Percentiles rank a stretch among this genome's conserved stretches.
These are phyloP conservation scores for Rhodotorula babjevae DNA, from an alignment of 768 basidiomycete genomes.

Conservation along the genomic window DNA sequence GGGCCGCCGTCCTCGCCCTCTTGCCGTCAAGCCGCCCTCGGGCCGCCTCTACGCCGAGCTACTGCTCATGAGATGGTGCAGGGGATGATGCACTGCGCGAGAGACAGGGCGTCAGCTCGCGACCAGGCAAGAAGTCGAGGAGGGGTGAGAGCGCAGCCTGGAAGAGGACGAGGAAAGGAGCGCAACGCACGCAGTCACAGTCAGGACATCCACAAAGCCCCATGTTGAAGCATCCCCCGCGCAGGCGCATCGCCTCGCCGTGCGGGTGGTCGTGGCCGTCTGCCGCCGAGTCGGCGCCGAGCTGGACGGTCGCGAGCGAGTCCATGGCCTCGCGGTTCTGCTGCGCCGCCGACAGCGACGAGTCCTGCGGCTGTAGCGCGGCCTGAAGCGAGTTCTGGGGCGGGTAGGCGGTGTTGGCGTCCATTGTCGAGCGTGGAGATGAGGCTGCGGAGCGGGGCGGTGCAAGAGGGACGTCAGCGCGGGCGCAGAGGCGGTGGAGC, in stretches of 20 bases:
- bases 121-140: no score
- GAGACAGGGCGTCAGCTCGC: no score
- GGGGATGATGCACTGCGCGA: not conserved
- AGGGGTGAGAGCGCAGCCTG: no score
- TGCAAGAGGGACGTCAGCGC: not conserved
- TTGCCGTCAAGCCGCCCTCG: no score
- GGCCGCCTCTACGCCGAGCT: no score
- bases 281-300: not conserved
- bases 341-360: slow-evolving; percentile 1
- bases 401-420: not conserved
- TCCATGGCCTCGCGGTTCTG: not conserved
- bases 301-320: not conserved
- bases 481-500: not conserved
- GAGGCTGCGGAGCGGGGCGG: not conserved
- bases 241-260: slow-evolving; percentile 1
- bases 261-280: not conserved
- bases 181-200: not conserved
- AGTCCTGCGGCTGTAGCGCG: not conserved
- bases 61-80: not conserved
- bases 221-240: not conserved
- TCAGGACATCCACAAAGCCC: not conserved
- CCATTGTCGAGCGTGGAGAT: not conserved
- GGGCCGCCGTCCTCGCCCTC: not conserved
- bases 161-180: not conserved
- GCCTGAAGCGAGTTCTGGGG: slow-evolving; percentile 15